These are phyloP conservation scores for bread wheat (Triticum aestivum) DNA, from an alignment of 176 grass and related monocot genomes.

Conservation along the genomic window IWGSC_CS_RefSeq_v2.1 NC_057797.1:764946098-764946597, in stretches of 20 bases:
- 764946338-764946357: background rate
- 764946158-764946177: too few species aligned
- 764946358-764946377: background rate
- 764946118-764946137: too few species aligned
- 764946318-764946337: background rate
- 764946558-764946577: too few species aligned
- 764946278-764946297: background rate
- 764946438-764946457: background rate
- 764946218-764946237: background rate
- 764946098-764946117: too few species aligned
- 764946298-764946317: background rate
- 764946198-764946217: background rate
- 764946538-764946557: too few species aligned
- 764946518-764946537: too few species aligned
- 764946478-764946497: too few species aligned
- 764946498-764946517: too few species aligned
- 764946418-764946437: background rate
- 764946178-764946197: background rate
- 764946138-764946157: too few species aligned
- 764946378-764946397: too few species aligned
- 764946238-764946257: background rate
- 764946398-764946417: background rate
- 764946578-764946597: too few species aligned
- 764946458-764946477: too few species aligned
- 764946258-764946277: background rate